Percentiles rank a stretch among this genome's conserved stretches.
Conservation (phyloP, 2,329 filamentous ascomycete genomes). For the Cladophialophora exuberans region DNA sequence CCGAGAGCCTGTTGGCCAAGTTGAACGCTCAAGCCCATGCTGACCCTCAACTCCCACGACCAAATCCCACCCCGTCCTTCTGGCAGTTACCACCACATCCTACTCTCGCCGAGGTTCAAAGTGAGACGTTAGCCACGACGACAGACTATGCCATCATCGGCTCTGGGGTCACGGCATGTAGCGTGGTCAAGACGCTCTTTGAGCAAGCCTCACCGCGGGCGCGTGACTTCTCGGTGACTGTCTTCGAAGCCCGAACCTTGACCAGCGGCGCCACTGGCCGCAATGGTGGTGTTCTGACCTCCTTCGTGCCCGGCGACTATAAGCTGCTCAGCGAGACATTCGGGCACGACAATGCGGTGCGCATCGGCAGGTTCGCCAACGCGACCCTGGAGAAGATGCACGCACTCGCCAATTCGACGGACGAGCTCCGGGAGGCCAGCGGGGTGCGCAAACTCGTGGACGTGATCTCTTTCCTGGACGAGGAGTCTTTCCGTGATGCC, state of each 20-base stretch:
- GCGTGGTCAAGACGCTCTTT: constrained; percentile 36
- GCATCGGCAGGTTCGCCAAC: constrained; percentile 8
- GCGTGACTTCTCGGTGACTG: constrained; percentile 30
- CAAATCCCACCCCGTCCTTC: constrained; percentile 41
- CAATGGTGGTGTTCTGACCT: constrained; percentile 39
- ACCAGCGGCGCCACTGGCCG: constrained; percentile 41
- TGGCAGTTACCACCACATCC: constrained; percentile 35
- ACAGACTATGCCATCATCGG: constrained; percentile 39
- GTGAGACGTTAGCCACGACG: constrained; percentile 26
- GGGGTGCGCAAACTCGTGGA: too few relatives aligned
- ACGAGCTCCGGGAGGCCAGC: too few relatives aligned
- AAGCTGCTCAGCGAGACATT: constrained; percentile 3
- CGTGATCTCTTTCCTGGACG: too few relatives aligned
- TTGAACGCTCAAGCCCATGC: too few relatives aligned
- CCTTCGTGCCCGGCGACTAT: constrained; percentile 6
- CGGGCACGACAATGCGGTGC: constrained; percentile 9
- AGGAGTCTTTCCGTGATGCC: too few relatives aligned
- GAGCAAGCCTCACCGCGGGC: too few relatives aligned
- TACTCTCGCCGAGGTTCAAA: constrained; percentile 23
- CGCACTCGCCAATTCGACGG: too few relatives aligned
- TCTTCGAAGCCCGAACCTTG: constrained; percentile 40
- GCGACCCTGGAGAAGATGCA: too few relatives aligned
- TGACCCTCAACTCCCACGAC: constrained; percentile 39
- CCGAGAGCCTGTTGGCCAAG: too few relatives aligned
- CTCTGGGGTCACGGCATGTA: constrained; percentile 40